Evolutionary conservation across 352 stramenopile genomes (phyloP).

Genomic region (Blastocystis sp.): DNA sequence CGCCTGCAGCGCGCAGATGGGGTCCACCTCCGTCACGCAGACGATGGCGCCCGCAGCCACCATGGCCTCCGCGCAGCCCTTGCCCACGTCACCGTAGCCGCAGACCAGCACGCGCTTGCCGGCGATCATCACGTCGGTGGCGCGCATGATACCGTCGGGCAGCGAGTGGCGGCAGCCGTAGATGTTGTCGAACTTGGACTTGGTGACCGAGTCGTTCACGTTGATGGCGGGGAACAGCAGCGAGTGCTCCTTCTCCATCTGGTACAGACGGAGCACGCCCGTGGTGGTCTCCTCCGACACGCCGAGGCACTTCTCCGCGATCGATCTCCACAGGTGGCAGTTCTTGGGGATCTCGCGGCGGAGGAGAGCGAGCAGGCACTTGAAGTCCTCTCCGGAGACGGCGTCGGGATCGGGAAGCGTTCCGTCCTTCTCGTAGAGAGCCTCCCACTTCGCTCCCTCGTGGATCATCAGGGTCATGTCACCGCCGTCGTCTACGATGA

Average conservation of each 20-base stretch:
- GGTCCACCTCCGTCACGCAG: conserved; percentile 96
- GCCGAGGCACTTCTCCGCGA: conserved; percentile 90
- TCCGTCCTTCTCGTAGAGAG: conserved; percentile 89
- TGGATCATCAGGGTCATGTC: conserved; percentile 99
- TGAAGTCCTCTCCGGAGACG: conserved; percentile 96
- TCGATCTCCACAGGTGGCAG: conserved; percentile 94
- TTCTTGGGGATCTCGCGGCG: conserved; percentile 89
- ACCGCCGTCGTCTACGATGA: conserved; percentile 97
- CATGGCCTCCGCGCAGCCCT: conserved; percentile 95
- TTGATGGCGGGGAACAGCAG: conserved; percentile 97
- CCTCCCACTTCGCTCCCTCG: conserved; percentile 95
- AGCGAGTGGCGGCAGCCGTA: conserved; percentile 98
- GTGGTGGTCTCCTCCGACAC: conserved; percentile 98
- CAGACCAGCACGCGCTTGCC: conserved; percentile 96
- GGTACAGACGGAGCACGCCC: conserved; percentile 95
- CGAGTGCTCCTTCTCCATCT: conserved; percentile 93
- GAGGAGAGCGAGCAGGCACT: conserved; percentile 96
- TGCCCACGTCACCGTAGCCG: conserved; percentile 96
- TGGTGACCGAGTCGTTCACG: conserved; percentile 98
- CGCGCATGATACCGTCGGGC: conserved; percentile 95
- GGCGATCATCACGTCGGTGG: conserved; percentile 97
- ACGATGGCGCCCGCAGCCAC: conserved; percentile 93
- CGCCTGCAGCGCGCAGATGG: conserved; percentile 96
- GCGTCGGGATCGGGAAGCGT: conserved; percentile 90
- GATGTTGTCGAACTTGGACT: conserved; percentile 99